Conservation (phyloP, 345 rosid species). For the Dovyalis caffra region DNA sequence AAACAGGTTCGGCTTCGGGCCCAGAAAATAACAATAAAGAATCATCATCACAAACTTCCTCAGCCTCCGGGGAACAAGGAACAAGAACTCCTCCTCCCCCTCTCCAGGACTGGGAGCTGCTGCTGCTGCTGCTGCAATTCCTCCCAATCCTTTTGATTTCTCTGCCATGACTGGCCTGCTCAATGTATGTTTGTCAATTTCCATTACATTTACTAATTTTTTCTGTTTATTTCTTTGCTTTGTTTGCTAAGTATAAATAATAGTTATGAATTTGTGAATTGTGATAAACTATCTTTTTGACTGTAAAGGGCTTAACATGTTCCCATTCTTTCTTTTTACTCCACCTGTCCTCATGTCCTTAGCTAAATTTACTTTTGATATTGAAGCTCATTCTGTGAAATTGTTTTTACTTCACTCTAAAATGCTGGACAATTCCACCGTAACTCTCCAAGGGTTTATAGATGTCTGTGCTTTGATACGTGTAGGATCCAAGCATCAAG, state of each 20-base stretch:
- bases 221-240: background rate
- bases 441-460: background rate
- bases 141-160: conserved; percentile 84
- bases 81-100: conserved; percentile 31
- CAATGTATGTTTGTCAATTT: conserved; percentile 44
- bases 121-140: conserved; percentile 23
- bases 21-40: conserved; percentile 31
- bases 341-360: no score
- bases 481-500: conserved; percentile 90
- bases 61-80: conserved; percentile 37
- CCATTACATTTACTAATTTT: background rate
- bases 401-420: background rate
- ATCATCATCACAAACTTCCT: conserved; percentile 50
- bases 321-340: no score
- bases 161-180: conserved; percentile 81
- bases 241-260: background rate
- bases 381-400: background rate
- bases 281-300: no score
- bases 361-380: background rate
- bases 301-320: no score
- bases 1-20: conserved; percentile 23
- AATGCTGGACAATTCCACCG: background rate
- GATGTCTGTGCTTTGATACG: background rate
- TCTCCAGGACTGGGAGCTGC: conserved; percentile 19
- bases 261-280: no score